Base-by-base conservation (phyloP, 2,329 filamentous ascomycete species). In the Escovopsis sp. region DNA sequence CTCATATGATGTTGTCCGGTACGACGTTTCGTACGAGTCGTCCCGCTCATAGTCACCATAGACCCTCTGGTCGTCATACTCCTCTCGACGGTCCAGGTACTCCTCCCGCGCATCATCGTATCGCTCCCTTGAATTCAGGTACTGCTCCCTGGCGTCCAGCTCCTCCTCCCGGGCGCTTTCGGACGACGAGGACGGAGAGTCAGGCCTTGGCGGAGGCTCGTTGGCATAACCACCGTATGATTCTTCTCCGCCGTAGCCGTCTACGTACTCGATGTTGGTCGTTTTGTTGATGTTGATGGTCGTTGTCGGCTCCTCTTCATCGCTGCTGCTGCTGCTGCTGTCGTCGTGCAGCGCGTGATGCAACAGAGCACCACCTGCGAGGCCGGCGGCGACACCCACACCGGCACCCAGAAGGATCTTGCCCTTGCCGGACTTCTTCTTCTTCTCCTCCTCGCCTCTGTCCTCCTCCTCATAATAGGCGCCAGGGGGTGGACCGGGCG, bases 361-460 rank as follows among this genome's bases (percentile, higher is more conserved):
- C 41, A 80, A 62, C 37, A 76, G 51, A 3, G 72, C 76, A 39
- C 75, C 76, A 20, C 71, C 77, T 33, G 74, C 54, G 41, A 67
- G 70, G 48, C 74, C 74, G 11, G 70, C 60, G 1, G 71, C 76
- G 15, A 79, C 53, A 57, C 77, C 78, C 31, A 67, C 76, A 9
- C 70, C 72, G 39, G 72, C 76, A 35, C 68, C 76, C 16, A 75
- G 65, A 36, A 79, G 60, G 54, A 76, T 65, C 51, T 70, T 71
- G 15, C 68, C 71, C 48, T 64, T 70, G 42, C 67, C 64, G 43
- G 67, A 66, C 34, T 59, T 58, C 51, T 63, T 60, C 48, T 66
- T 43, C 8, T 35, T 44, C 13, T 47, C 14, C 6, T 36, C 31
- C 16, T 51, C 38, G 15, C 46, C 46, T 9, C 27, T 9, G 27